These are phyloP conservation scores for Monascus purpureus DNA, from an alignment of 495 filamentous ascomycete species.

Conservation along the genomic window DNA sequence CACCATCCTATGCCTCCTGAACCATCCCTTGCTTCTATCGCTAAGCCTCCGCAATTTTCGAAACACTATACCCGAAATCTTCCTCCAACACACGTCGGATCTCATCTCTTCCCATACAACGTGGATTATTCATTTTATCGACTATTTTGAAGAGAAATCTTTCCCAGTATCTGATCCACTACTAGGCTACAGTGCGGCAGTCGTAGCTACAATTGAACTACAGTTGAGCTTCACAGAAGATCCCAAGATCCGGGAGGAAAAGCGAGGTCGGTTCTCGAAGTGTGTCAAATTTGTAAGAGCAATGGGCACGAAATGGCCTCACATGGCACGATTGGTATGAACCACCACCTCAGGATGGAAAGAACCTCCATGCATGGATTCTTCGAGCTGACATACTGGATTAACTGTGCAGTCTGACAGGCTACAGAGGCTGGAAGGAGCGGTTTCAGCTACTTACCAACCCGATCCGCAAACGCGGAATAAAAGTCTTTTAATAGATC, in stretches of 20 bases:
- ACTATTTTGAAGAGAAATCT: constrained; percentile 28
- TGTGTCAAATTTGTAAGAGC: constrained; percentile 31
- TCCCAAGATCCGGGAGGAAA: constrained; percentile 20
- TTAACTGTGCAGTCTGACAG: constrained; percentile 22
- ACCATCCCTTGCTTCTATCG: constrained; percentile 32
- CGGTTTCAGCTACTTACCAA: constrained; percentile 32
- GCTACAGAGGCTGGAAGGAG: constrained; percentile 27
- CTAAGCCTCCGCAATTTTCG: constrained; percentile 31
- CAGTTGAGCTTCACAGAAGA: constrained; percentile 34
- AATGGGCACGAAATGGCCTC: constrained; percentile 29
- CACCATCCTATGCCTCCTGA: constrained; percentile 33
- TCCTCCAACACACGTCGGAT: constrained; percentile 33
- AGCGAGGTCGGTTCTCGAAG: constrained; percentile 29
- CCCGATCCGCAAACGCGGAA: constrained; percentile 24
- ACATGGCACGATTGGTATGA: constrained; percentile 32
- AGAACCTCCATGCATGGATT: too few relatives aligned
- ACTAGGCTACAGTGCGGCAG: constrained; percentile 33
- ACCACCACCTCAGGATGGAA: too few relatives aligned
- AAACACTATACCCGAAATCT: constrained; percentile 35
- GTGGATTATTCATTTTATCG: constrained; percentile 36
- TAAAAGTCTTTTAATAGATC: constrained; percentile 32
- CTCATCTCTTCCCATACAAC: constrained; percentile 32
- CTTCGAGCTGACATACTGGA: not conserved
- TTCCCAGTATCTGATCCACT: constrained; percentile 33
- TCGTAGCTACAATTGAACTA: constrained; percentile 35